phyloP scores from a whole-genome alignment of 2,329 filamentous ascomycete species.

The Colletotrichum melonis region DNA sequence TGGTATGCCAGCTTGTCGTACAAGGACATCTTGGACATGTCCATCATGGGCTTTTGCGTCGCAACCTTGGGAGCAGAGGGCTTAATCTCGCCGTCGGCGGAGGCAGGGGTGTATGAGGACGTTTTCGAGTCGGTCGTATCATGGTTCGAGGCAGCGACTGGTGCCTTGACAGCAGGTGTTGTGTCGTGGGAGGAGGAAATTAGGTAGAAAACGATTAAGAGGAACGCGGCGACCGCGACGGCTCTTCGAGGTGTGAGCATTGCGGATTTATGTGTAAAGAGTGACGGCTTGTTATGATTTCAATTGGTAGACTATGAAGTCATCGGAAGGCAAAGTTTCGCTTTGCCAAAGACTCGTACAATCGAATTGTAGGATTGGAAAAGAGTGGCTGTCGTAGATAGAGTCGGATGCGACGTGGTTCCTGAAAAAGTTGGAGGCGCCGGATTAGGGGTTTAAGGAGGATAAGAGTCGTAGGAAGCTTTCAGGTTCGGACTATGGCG shows the following conservation, averaged over 20 bases:
- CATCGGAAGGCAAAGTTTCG: background rate
- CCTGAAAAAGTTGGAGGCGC: background rate
- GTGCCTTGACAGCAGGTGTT: slow-evolving; percentile 40
- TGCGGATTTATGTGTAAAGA: slow-evolving; percentile 38
- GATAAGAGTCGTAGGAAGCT: background rate
- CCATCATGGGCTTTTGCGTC: slow-evolving; percentile 73
- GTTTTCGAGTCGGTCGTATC: slow-evolving; percentile 23
- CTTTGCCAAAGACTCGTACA: background rate
- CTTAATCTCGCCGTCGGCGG: slow-evolving; percentile 8
- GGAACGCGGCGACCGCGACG: slow-evolving; percentile 75
- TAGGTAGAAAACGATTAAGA: slow-evolving; percentile 77
- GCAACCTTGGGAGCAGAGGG: slow-evolving; percentile 44
- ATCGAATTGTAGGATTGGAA: background rate
- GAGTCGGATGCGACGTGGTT: slow-evolving; percentile 22
- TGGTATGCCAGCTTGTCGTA: slow-evolving; percentile 89
- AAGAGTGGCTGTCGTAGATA: background rate
- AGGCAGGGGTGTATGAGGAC: background rate
- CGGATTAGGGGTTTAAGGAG: slow-evolving; percentile 14
- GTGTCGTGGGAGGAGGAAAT: slow-evolving; percentile 70
- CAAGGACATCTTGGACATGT: slow-evolving; percentile 78
- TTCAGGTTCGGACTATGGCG: background rate
- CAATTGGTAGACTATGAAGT: slow-evolving; percentile 9
- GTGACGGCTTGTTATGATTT: background rate
- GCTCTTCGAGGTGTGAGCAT: slow-evolving; percentile 87
- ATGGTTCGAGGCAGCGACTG: slow-evolving; percentile 37